A percentile compares a stretch with the other conserved stretches of the same genome.
phyloP scores from a whole-genome alignment of 2,329 filamentous ascomycete genomes.

The Hawksworthiomyces lignivorus region DNA sequence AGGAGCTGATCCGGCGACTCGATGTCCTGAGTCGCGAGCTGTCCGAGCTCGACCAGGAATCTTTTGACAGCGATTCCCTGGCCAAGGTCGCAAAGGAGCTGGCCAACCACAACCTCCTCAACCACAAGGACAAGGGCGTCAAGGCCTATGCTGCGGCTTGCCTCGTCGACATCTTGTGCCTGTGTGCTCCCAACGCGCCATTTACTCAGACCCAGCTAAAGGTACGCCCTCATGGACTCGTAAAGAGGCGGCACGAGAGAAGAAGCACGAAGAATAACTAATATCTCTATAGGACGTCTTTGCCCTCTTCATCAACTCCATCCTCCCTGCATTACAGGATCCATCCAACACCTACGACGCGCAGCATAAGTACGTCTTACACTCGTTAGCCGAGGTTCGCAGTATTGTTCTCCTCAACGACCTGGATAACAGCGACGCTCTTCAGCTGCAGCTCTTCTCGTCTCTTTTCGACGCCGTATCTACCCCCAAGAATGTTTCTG shows the following conservation, averaged over 20 bases:
- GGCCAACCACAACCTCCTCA: slow-evolving; percentile 70
- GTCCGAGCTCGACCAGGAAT: slow-evolving; percentile 78
- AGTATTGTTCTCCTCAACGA: slow-evolving; percentile 89
- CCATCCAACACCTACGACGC: slow-evolving; percentile 84
- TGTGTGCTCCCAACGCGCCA: slow-evolving; percentile 91
- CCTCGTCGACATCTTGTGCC: slow-evolving; percentile 82
- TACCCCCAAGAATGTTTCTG: slow-evolving; percentile 63
- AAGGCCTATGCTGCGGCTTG: slow-evolving; percentile 83
- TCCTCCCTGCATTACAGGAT: slow-evolving; percentile 78
- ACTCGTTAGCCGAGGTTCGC: slow-evolving; percentile 85
- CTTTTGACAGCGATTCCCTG: slow-evolving; percentile 74
- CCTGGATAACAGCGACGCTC: slow-evolving; percentile 69
- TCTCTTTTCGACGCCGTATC: slow-evolving; percentile 89
- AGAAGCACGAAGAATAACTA: background rate
- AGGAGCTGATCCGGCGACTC: slow-evolving; percentile 73
- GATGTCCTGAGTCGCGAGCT: slow-evolving; percentile 78
- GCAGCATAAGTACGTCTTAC: slow-evolving; percentile 86
- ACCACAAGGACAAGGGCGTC: slow-evolving; percentile 90
- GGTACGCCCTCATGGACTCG: slow-evolving; percentile 42
- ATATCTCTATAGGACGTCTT: slow-evolving; percentile 71
- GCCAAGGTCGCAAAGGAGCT: slow-evolving; percentile 78
- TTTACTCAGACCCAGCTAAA: slow-evolving; percentile 87
- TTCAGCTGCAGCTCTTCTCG: slow-evolving; percentile 76
- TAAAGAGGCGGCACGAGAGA: background rate
- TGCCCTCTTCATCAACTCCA: slow-evolving; percentile 72